Conservation (phyloP, 805 yeast species). For the Kluyveromyces dobzhanskii region DNA sequence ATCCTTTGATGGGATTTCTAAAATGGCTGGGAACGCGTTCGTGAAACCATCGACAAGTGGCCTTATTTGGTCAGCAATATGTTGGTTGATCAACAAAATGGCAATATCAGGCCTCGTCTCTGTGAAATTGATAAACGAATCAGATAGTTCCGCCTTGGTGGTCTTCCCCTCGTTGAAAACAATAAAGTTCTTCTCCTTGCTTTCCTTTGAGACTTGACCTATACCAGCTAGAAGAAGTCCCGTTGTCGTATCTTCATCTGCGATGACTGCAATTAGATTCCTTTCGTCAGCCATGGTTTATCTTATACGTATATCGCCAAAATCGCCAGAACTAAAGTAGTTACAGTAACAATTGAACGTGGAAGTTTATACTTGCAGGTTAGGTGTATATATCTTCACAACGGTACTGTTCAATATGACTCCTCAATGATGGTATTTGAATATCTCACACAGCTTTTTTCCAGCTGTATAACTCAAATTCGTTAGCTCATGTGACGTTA, state of each 20-base stretch:
- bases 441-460: too few species aligned
- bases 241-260: constrained; percentile 96
- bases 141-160: constrained; percentile 62
- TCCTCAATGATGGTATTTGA: too few species aligned
- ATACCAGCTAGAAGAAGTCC: constrained; percentile 93
- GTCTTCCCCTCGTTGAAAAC: constrained; percentile 77
- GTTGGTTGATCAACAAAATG: constrained; percentile 86
- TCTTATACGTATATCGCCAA: too few species aligned
- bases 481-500: too few species aligned
- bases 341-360: too few species aligned
- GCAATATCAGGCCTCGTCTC: constrained; percentile 80
- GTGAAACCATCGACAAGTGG: constrained; percentile 73
- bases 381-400: too few species aligned
- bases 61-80: constrained; percentile 85
- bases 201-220: constrained; percentile 59
- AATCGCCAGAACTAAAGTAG: too few species aligned
- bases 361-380: too few species aligned
- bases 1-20: constrained; percentile 96
- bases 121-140: constrained; percentile 70
- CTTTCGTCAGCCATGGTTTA: constrained; percentile 43
- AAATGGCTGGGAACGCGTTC: constrained; percentile 89
- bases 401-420: too few species aligned
- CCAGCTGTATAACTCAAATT: too few species aligned
- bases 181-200: constrained; percentile 62
- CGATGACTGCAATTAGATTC: constrained; percentile 83